Base-by-base conservation (phyloP, 441 rosid genomes). In the Francoa sonchifolia region DNA sequence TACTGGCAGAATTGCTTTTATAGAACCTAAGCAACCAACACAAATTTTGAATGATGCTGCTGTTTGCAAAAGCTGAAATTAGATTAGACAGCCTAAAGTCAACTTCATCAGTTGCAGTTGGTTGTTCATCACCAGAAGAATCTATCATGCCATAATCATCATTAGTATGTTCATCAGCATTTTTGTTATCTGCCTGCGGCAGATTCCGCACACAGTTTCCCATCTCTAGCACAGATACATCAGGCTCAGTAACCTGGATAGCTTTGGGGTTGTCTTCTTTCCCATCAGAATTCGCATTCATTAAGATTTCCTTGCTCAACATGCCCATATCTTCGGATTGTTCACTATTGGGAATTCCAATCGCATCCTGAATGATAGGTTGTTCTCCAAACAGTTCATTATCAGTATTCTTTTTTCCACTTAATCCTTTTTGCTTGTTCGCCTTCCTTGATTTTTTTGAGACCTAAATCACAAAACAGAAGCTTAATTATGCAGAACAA, bases 11-110 rank as follows among this genome's bases (percentile, higher is more conserved):
- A 69, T 87, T 87, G 63, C 65, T 79, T 71, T 73, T 77, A 63
- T 92, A 92, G 56, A 87, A 87, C 59, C 61, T 69, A 18, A 87
- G 82, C 67, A 92, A 52, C 99, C 99, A 92, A 69, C 97, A 92
- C 48, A 92, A 54, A 52, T 87, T 87, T 62, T 69, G 77, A 52
- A 92, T 81, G 57, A 92, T 66, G 75, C 67, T 64, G 61, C 66
- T 67, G 72, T 72, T 87, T 52, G 82, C 95, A 57, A 92, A 75
- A 57, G 97, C 69, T 70, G 86, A 81, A 42, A 79, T 50, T 57
- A 83, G 58, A 23, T 73, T 70, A 20, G 95, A 77, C 57, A 87
- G 84, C 52, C 67, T 75, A 61, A 83, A 92, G 58, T 92, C 99
- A 71, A 92, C 99, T 82, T 92, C 99, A 59, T 62, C 58, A 35